phyloP scores from a whole-genome alignment of 83 land plant genomes.

The Picea abies region DNA sequence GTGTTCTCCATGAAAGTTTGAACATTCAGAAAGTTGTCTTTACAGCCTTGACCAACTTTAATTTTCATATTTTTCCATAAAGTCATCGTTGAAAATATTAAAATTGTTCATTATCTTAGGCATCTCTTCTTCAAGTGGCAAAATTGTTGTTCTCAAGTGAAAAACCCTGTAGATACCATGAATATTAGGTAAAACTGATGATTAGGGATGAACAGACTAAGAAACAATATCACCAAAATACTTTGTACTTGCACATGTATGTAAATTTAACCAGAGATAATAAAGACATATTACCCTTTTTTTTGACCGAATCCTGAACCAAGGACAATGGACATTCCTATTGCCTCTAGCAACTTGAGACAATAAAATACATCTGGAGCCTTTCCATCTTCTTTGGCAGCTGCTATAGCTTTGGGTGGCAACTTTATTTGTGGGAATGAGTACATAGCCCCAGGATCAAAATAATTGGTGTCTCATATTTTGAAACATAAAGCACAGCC shows the following conservation, averaged over 20 bases:
- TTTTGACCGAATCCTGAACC: constrained; percentile 99
- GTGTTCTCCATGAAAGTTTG: no score
- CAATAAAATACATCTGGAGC: no score
- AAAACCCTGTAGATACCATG: constrained; percentile 59
- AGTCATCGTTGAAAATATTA: constrained; percentile 90
- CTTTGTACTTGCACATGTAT: neutral
- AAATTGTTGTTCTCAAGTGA: constrained; percentile 92
- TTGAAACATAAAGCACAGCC: neutral
- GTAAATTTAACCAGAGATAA: neutral
- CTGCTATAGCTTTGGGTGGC: no score
- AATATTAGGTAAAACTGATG: neutral
- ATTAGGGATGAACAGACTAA: neutral
- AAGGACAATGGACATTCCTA: constrained; percentile 98
- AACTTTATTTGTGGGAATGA: no score
- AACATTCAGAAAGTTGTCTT: neutral
- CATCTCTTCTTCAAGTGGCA: constrained; percentile 96
- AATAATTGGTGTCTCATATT: constrained; percentile 60
- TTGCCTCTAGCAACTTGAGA: constrained; percentile 94
- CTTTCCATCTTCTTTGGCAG: no score
- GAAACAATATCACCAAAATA: constrained; percentile 10
- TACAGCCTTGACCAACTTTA: constrained; percentile 57
- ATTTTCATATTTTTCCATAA: constrained; percentile 85
- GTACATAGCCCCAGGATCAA: no score
- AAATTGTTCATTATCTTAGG: constrained; percentile 86
- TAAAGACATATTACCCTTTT: constrained; percentile 71